Evolutionary conservation across 345 rosid genomes (phyloP).

Genomic region (Pugionium cornutum): DNA sequence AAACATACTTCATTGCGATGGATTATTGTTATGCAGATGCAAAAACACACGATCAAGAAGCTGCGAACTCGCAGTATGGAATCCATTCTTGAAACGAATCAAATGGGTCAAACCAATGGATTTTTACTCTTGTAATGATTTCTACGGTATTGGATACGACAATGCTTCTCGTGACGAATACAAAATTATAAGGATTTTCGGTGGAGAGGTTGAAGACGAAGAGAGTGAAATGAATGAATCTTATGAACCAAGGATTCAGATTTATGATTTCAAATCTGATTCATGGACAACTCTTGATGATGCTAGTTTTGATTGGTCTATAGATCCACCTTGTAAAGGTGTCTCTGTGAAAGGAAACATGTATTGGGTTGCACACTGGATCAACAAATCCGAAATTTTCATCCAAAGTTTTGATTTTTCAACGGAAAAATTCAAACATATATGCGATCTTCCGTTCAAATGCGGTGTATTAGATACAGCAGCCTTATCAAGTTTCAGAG

Average conservation of each 20-base stretch:
- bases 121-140: conserved; percentile 25
- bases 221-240: not conserved
- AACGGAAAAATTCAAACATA: conserved; percentile 17
- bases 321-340: conserved; percentile 37
- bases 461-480: conserved; percentile 23
- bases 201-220: conserved; percentile 16
- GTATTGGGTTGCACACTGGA: conserved; percentile 41
- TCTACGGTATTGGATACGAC: conserved; percentile 35
- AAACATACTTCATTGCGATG: conserved; percentile 27
- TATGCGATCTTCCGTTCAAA: conserved; percentile 5
- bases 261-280: conserved; percentile 22
- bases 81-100: conserved; percentile 29
- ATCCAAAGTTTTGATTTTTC: conserved; percentile 32
- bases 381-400: conserved; percentile 23
- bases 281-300: conserved; percentile 27
- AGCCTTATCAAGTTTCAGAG: conserved; percentile 28
- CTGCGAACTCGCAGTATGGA: conserved; percentile 33
- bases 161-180: conserved; percentile 27
- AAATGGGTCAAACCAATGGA: conserved; percentile 33
- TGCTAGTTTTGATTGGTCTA: conserved; percentile 28
- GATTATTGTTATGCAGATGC: conserved; percentile 34
- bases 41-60: conserved; percentile 15
- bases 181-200: conserved; percentile 30
- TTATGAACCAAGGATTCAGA: conserved; percentile 21
- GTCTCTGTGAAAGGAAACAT: conserved; percentile 37